Evolutionary conservation across 1,139 yeast species (phyloP).

Genomic region (Geotrichum bryndzae): DNA sequence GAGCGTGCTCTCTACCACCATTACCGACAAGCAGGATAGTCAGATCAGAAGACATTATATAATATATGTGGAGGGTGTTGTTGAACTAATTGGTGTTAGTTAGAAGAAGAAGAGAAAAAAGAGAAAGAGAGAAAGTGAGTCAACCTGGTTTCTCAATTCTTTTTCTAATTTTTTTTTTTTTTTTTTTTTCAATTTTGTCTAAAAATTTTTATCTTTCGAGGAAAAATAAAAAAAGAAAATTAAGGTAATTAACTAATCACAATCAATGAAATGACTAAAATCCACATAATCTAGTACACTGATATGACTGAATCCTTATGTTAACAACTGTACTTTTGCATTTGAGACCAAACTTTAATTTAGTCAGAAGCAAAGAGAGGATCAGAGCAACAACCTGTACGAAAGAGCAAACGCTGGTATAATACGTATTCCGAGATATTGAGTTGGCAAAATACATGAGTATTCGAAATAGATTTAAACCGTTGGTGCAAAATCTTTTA

Average conservation of each 20-base stretch:
- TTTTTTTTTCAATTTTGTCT: neutral
- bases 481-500: no score
- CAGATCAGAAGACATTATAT: slow-evolving; percentile 23
- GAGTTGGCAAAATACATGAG: neutral
- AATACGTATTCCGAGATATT: neutral
- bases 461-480: no score
- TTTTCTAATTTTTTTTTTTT: neutral
- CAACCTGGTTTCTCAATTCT: neutral
- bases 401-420: neutral
- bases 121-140: slow-evolving; percentile 6
- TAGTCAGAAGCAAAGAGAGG: neutral
- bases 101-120: neutral
- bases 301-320: neutral
- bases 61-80: neutral
- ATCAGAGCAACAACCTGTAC: neutral
- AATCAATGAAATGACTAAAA: neutral
- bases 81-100: neutral
- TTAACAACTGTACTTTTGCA: neutral
- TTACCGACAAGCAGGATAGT: slow-evolving; percentile 86
- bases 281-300: neutral
- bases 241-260: neutral
- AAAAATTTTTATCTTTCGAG: neutral
- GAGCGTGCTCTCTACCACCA: slow-evolving; percentile 99
- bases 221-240: neutral
- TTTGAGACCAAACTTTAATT: neutral